These are phyloP conservation scores for Tolypocladium nubicola DNA, from an alignment of 2,329 filamentous ascomycete genomes.

Conservation along the genomic window DNA sequence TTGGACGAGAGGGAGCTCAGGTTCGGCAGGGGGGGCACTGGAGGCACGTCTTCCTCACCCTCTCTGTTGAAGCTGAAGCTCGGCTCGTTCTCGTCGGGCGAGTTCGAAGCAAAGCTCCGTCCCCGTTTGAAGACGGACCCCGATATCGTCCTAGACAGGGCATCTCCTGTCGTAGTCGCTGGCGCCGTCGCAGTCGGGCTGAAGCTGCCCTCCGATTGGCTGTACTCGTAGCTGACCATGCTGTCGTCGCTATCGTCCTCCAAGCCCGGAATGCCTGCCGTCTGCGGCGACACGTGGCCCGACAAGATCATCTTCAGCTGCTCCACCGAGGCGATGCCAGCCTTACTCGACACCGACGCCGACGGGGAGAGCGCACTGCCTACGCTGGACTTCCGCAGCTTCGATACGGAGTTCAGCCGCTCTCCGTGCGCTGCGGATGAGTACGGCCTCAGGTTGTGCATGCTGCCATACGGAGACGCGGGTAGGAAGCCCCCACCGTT, in stretches of 20 bases:
- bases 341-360: constrained; percentile 31
- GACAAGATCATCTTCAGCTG: constrained; percentile 52
- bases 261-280: constrained; percentile 22
- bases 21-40: constrained; percentile 44
- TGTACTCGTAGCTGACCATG: constrained; percentile 60
- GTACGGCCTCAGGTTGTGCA: constrained; percentile 38
- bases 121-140: constrained; percentile 21
- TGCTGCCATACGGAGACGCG: constrained; percentile 37
- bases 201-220: constrained; percentile 56
- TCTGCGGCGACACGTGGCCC: constrained; percentile 33
- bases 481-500: constrained; percentile 27
- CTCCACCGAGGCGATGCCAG: constrained; percentile 49
- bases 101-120: constrained; percentile 31
- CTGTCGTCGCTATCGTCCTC: constrained; percentile 52
- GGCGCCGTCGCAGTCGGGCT: constrained; percentile 27
- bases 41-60: constrained; percentile 33
- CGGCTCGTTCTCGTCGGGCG: constrained; percentile 19
- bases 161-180: constrained; percentile 17
- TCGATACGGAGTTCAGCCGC: constrained; percentile 24
- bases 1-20: constrained; percentile 19
- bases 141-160: constrained; percentile 21
- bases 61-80: constrained; percentile 17
- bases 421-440: constrained; percentile 29
- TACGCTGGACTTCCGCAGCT: constrained; percentile 42
- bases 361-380: constrained; percentile 39